A percentile compares a stretch with the other conserved stretches of the same genome.
phyloP scores from a whole-genome alignment of 2,329 filamentous ascomycete species.

The Periconia sp. region DNA sequence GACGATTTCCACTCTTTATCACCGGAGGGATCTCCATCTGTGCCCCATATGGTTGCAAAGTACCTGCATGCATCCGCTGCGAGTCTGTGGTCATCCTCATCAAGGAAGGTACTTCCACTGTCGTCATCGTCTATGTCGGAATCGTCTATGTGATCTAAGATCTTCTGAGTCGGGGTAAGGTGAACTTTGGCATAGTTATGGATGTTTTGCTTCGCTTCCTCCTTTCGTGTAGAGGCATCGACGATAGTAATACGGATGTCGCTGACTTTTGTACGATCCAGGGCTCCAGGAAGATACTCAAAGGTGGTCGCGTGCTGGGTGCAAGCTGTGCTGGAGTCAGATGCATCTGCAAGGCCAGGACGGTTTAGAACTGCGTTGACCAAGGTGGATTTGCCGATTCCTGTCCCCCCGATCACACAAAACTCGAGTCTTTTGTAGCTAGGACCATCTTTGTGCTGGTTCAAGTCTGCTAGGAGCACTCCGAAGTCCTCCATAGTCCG shows the following conservation, averaged over 20 bases:
- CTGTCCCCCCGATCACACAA: not conserved
- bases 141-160: not conserved
- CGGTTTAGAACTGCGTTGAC: not conserved
- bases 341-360: not conserved
- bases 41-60: conserved; percentile 3
- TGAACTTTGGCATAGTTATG: not conserved
- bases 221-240: not conserved
- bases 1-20: not conserved
- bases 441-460: not conserved
- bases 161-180: not conserved
- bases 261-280: not conserved
- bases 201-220: not conserved
- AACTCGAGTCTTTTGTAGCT: not conserved
- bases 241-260: not conserved
- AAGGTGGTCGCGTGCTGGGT: not conserved
- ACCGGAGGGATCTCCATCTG: not conserved
- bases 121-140: not conserved
- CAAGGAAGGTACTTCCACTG: not conserved
- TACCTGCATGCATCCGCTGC: not conserved
- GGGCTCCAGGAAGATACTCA: not conserved
- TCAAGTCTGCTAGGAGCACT: not conserved
- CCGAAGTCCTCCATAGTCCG: not conserved
- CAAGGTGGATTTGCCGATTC: not conserved
- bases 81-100: not conserved
- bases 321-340: not conserved